These are phyloP conservation scores for Pseudonectria foliicola DNA, from an alignment of 2,329 filamentous ascomycete species.

Conservation along the genomic window DNA sequence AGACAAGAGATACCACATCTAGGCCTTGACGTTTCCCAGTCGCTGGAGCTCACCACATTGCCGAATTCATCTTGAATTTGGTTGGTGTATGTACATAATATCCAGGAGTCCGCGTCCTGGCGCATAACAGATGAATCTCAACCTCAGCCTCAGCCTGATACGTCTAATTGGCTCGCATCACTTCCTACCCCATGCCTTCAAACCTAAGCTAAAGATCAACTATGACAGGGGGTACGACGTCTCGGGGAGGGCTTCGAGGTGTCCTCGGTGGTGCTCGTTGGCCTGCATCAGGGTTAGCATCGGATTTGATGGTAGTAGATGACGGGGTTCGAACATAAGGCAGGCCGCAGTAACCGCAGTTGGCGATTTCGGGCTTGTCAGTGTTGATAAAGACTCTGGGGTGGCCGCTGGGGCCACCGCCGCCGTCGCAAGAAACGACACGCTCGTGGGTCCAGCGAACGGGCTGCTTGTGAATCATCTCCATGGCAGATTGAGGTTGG, in stretches of 20 bases:
- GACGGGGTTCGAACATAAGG: conserved; percentile 67
- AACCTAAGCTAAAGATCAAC: conserved; percentile 13
- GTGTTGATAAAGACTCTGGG: conserved; percentile 95
- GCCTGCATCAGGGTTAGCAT: conserved; percentile 49
- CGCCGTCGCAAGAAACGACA: conserved; percentile 82
- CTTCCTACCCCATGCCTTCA: conserved; percentile 4
- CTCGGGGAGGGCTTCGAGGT: conserved; percentile 73
- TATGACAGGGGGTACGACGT: conserved; percentile 73
- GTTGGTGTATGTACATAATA: conserved; percentile 19
- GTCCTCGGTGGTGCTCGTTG: conserved; percentile 77
- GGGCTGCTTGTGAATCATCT: conserved; percentile 91
- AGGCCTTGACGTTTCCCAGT: no score
- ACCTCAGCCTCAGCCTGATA: conserved; percentile 5
- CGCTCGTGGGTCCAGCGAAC: conserved; percentile 84
- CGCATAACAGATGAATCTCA: conserved; percentile 9
- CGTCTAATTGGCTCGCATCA: conserved; percentile 7
- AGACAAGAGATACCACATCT: no score
- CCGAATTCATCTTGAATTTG: conserved; percentile 18
- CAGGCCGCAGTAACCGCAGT: conserved; percentile 87
- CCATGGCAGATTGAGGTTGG: conserved; percentile 81
- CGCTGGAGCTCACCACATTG: background rate
- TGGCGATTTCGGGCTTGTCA: conserved; percentile 89
- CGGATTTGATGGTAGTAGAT: background rate
- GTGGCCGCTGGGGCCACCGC: conserved; percentile 83
- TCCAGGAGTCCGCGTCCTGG: conserved; percentile 6